Percentiles rank a stretch among this genome's conserved stretches.
Conservation (phyloP, 345 rosid species). For the Odontarrhena argentea region DNA sequence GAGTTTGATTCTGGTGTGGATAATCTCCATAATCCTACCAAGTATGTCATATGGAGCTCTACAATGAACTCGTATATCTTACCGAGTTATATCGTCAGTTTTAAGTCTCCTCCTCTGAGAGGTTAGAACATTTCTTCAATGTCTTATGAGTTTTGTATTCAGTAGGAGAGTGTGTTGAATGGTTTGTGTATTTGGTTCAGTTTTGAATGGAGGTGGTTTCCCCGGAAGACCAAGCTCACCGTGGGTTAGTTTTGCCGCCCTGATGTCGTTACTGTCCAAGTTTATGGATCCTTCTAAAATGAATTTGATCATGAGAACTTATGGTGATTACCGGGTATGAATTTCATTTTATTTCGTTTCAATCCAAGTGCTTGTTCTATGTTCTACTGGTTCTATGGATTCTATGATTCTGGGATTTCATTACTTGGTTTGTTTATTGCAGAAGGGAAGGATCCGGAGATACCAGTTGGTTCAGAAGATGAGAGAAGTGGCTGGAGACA, state of each 20-base stretch:
- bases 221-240: conserved; percentile 57
- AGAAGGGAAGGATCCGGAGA: conserved; percentile 42
- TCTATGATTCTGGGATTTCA: not conserved
- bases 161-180: not conserved
- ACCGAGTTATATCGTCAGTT: conserved; percentile 62
- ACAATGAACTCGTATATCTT: conserved; percentile 63
- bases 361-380: not conserved
- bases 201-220: conserved; percentile 26
- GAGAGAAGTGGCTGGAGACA: conserved; percentile 43
- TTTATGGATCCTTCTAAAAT: conserved; percentile 48
- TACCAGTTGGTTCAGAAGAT: conserved; percentile 35
- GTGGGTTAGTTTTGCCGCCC: conserved; percentile 65
- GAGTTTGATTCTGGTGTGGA: conserved; percentile 79
- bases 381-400: not conserved
- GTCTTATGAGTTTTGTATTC: not conserved
- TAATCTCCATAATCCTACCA: conserved; percentile 45
- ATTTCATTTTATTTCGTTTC: not conserved
- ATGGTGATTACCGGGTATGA: conserved; percentile 52
- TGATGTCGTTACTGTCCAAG: conserved; percentile 58
- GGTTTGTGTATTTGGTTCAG: conserved; percentile 1
- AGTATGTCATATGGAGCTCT: conserved; percentile 67
- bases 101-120: conserved; percentile 54
- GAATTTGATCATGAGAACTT: conserved; percentile 47
- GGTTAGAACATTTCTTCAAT: conserved; percentile 8
- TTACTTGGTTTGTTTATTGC: conserved; percentile 15